Percentiles rank a stretch among this genome's conserved stretches.
phyloP scores from a whole-genome alignment of 1,284 basidiomycete genomes.

The Chondrostereum purpureum region DNA sequence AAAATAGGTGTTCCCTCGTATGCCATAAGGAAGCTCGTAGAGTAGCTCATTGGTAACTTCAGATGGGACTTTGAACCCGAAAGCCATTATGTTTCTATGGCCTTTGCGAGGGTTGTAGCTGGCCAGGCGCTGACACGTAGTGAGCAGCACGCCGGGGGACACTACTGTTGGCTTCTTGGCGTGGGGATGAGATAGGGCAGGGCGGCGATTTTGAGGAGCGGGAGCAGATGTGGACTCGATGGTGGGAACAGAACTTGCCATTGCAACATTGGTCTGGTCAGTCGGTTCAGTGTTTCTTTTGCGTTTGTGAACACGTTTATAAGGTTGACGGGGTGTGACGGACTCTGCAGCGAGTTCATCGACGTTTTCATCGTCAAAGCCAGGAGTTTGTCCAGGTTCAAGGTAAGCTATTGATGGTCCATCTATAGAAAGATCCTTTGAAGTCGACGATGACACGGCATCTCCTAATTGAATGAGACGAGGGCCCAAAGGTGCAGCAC shows the following conservation, averaged over 20 bases:
- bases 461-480: background rate
- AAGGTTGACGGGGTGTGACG: background rate
- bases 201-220: no score
- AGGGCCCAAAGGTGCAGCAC: background rate
- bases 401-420: conserved; percentile 17
- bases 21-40: background rate
- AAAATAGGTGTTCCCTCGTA: background rate
- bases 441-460: no score
- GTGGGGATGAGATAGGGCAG: background rate
- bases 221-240: no score
- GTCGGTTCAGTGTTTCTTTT: background rate
- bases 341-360: background rate
- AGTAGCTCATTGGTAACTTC: conserved; percentile 17
- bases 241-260: no score
- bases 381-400: background rate
- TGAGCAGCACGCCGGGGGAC: conserved; percentile 30
- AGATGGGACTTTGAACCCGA: conserved; percentile 35
- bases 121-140: conserved; percentile 43
- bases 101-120: conserved; percentile 41
- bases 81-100: conserved; percentile 46
- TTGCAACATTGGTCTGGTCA: no score
- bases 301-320: background rate
- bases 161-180: background rate
- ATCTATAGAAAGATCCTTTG: conserved; percentile 17
- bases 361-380: background rate